Evolutionary conservation across 2,329 filamentous ascomycete species (phyloP).

Genomic region (Fusarium tanahbumbuense): DNA sequence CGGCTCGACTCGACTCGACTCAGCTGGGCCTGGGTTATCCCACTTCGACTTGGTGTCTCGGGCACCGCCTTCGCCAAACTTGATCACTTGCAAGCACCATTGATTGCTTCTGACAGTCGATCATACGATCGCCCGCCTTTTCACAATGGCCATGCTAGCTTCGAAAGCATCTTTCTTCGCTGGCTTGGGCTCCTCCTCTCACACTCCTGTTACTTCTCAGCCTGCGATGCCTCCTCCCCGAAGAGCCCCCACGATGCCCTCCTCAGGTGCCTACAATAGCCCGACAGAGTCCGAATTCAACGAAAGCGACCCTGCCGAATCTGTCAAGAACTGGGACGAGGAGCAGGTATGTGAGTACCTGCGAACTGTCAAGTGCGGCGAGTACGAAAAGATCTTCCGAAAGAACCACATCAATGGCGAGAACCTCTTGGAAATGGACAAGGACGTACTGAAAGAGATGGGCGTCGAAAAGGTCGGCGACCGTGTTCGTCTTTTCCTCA

Average conservation of each 20-base stretch:
- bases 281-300: constrained; percentile 95
- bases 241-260: constrained; percentile 62
- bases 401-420: constrained; percentile 98
- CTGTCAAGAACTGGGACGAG: constrained; percentile 89
- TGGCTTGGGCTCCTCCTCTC: constrained; percentile 60
- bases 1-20: constrained; percentile 32
- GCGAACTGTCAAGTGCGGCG: constrained; percentile 87
- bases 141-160: constrained; percentile 79
- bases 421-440: constrained; percentile 96
- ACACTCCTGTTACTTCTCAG: constrained; percentile 61
- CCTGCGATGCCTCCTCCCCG: constrained; percentile 63
- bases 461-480: constrained; percentile 98
- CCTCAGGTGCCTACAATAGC: constrained; percentile 72
- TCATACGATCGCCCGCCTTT: constrained; percentile 13
- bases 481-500: constrained; percentile 87
- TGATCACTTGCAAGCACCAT: constrained; percentile 4
- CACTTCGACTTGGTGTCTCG: constrained; percentile 39
- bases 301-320: constrained; percentile 80
- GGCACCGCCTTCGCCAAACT: constrained; percentile 19
- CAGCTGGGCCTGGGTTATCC: constrained; percentile 42
- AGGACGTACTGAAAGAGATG: constrained; percentile 96
- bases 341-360: constrained; percentile 92
- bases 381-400: constrained; percentile 91
- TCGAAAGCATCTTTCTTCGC: constrained; percentile 77
- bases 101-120: constrained; percentile 10